A percentile compares a stretch with the other conserved stretches of the same genome.
Conservation (phyloP, 2,329 filamentous ascomycete genomes). For the Microsporum canis region DNA sequence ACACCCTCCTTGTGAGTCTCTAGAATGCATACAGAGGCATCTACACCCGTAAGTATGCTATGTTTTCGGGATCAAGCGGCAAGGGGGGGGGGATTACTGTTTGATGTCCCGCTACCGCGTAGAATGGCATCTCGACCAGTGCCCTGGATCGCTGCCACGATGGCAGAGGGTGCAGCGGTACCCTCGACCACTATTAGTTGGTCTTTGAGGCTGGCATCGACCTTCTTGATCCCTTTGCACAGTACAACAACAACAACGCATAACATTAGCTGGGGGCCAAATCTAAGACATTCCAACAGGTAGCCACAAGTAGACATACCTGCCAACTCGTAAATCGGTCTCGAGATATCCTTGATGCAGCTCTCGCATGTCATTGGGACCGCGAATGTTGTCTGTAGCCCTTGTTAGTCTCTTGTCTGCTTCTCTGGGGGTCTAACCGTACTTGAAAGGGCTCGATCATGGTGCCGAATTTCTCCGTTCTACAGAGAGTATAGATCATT, state of each 20-base stretch:
- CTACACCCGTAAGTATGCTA: conserved; percentile 25
- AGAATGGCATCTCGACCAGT: conserved; percentile 92
- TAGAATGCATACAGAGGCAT: conserved; percentile 80
- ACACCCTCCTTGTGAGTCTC: conserved; percentile 62
- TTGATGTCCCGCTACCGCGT: conserved; percentile 71
- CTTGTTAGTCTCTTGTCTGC: neutral
- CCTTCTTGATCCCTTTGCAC: conserved; percentile 61
- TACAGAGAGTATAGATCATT: neutral
- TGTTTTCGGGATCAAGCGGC: neutral
- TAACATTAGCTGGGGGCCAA: neutral
- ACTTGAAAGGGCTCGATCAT: conserved; percentile 41
- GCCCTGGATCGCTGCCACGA: conserved; percentile 75
- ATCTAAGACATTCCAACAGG: neutral
- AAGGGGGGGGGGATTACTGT: conserved; percentile 47
- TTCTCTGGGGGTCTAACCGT: neutral
- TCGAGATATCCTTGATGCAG: conserved; percentile 78
- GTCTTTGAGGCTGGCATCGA: conserved; percentile 69
- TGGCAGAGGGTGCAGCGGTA: conserved; percentile 77
- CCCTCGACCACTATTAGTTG: conserved; percentile 79
- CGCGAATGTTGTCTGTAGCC: conserved; percentile 73
- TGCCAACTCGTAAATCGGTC: conserved; percentile 61
- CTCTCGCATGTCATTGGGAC: conserved; percentile 85
- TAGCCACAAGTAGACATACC: conserved; percentile 34
- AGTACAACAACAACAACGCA: neutral
- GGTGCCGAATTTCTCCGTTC: conserved; percentile 9